These are phyloP conservation scores for Verbascum thapsus DNA, from an alignment of 257 asterid species.

Conservation along the genomic window DNA sequence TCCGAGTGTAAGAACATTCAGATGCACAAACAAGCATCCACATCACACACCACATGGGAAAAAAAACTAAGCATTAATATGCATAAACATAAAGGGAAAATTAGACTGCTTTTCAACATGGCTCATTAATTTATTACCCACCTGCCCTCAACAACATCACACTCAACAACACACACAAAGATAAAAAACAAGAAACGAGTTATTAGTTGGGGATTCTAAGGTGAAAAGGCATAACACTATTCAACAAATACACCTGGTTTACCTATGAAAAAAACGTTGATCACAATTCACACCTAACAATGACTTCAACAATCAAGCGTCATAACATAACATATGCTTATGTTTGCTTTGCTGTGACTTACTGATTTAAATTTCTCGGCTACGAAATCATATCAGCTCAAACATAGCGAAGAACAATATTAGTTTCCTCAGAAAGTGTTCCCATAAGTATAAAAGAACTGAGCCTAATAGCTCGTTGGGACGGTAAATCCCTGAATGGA, in stretches of 20 bases:
- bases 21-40: conserved; percentile 37
- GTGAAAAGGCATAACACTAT: too few species aligned
- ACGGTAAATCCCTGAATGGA: not conserved
- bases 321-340: not conserved
- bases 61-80: conserved; percentile 11
- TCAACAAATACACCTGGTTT: too few species aligned
- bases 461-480: not conserved
- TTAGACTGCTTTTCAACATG: too few species aligned
- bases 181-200: too few species aligned
- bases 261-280: too few species aligned
- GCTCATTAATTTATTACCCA: too few species aligned
- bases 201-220: too few species aligned
- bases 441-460: not conserved
- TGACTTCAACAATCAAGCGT: conserved; percentile 9
- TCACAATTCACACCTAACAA: not conserved
- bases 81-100: not conserved
- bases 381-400: not conserved
- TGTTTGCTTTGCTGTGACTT: not conserved
- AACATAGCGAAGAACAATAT: not conserved
- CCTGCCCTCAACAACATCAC: too few species aligned
- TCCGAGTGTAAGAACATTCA: conserved; percentile 30
- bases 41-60: conserved; percentile 24
- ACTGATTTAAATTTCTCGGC: conserved; percentile 16
- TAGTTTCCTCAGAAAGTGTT: not conserved
- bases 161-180: too few species aligned